A percentile compares a stretch with the other conserved stretches of the same genome.
phyloP scores from a whole-genome alignment of 768 basidiomycete genomes.

The Hygrocybe punicea region DNA sequence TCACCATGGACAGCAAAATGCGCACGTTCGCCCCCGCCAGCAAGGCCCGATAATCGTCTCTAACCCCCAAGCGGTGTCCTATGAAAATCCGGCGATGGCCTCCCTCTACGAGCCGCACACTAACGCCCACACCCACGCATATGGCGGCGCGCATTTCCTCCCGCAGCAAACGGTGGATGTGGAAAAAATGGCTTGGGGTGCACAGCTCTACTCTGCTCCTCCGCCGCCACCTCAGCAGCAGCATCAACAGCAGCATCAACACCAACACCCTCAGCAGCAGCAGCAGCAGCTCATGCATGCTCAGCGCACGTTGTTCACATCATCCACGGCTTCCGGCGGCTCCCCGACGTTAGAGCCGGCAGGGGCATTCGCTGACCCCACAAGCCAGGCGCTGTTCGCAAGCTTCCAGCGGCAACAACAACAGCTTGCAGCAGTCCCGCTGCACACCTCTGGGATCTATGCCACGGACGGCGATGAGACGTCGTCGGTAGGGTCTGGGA shows the following conservation, averaged over 20 bases:
- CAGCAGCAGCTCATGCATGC: slow-evolving; percentile 15
- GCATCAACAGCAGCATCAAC: slow-evolving; percentile 14
- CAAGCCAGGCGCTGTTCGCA: slow-evolving; percentile 7
- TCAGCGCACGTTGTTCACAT: slow-evolving; percentile 36
- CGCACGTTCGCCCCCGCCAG: slow-evolving; percentile 13
- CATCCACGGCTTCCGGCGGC: slow-evolving; percentile 41
- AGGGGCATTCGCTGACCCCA: slow-evolving; percentile 7
- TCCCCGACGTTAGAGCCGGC: slow-evolving; percentile 17
- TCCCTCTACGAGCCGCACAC: slow-evolving; percentile 15
- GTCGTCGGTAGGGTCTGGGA: slow-evolving; percentile 14
- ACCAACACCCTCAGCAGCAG: slow-evolving; percentile 1
- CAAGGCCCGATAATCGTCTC: slow-evolving; percentile 47
- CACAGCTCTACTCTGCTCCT: slow-evolving; percentile 10
- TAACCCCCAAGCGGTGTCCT: slow-evolving; percentile 42
- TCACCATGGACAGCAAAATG: slow-evolving; percentile 25
- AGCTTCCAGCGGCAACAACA: slow-evolving; percentile 14
- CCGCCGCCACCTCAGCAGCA: no score
- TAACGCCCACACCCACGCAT: not conserved
- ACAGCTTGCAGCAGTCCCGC: not conserved
- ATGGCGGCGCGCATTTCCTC: slow-evolving; percentile 15
- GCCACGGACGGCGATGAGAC: slow-evolving; percentile 13
- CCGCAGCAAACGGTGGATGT: slow-evolving; percentile 14
- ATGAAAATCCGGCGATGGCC: slow-evolving; percentile 51
- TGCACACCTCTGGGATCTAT: slow-evolving; percentile 5
- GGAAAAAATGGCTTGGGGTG: slow-evolving; percentile 13